Evolutionary conservation across 768 basidiomycete genomes (phyloP), one percentile per base, ranked within the genome.

Genomic region (Saitozyma podzolica): DNA sequence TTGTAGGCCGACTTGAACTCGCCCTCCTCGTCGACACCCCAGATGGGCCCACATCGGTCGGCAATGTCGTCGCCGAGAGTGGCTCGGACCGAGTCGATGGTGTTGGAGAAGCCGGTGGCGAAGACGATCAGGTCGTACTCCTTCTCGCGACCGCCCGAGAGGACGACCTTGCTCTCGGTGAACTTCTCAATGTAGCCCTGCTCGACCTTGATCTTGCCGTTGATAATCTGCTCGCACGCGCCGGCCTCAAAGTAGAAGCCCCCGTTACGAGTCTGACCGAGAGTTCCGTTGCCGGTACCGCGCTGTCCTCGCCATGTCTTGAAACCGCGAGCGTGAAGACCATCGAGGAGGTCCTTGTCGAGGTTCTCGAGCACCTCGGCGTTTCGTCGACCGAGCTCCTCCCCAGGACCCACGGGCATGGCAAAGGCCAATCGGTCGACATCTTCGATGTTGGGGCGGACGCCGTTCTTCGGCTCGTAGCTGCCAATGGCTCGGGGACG

Each of bases 1-100:
- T 53, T 62, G 45, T 45, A 65, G 9, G 62, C 67, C 7, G 51
- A 40, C 42, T 62, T 67, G 43, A 68, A 50, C 56, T 71, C 69
- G n/a, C 69, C 69, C 56, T 71, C 69, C 43, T 60, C 66, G 51
- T 71, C 69, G 10, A 71, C 54, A 55, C 63, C 61, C 69, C 69
- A 71, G 61, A 71, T 66, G 8, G 61, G 61, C n/a, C 17, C 20
- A 42, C 56, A 62, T n/a, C 53, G 57, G 39, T 50, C 54, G 41
- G 66, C 69, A n/a, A 63, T 45, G 10, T 64, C 17, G 9, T 65
- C 61, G 6, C 69, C 69, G 3, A 71, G 60, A 11, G 66, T 71
- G 29, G 43, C 40, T 37, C 67, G 48, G 58, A 71, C 54, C 39
- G 66, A 65, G 45, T 71, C 69, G 54, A 65, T 68, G 41, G 63